phyloP scores from a whole-genome alignment of 176 grass and related monocot genomes.

The Tillandsia fasciculata region DNA sequence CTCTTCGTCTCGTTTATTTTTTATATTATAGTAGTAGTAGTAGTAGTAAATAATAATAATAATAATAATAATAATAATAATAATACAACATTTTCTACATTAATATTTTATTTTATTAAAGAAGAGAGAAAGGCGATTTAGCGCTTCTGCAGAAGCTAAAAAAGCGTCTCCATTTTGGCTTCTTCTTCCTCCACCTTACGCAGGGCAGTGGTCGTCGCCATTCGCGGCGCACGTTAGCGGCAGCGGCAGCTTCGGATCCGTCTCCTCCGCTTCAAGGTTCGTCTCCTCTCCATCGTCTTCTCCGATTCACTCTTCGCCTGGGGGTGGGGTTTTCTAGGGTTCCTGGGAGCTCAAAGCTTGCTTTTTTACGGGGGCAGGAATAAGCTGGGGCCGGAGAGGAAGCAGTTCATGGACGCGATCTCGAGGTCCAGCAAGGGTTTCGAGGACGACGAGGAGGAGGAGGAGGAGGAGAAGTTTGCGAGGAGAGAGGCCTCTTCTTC shows the following conservation, averaged over 20 bases:
- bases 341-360: not conserved
- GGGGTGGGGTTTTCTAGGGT: not conserved
- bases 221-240: slow-evolving; percentile 47
- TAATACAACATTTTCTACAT: too few species aligned
- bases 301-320: not conserved
- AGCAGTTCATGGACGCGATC: slow-evolving; percentile 57
- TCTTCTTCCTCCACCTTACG: slow-evolving; percentile 13
- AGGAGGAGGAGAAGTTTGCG: slow-evolving; percentile 51
- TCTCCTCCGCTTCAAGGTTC: slow-evolving; percentile 24
- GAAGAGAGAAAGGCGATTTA: too few species aligned
- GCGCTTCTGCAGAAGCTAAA: not conserved
- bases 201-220: slow-evolving; percentile 46
- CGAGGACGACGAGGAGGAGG: slow-evolving; percentile 65
- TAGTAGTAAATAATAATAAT: too few species aligned
- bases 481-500: slow-evolving; percentile 77
- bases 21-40: too few species aligned
- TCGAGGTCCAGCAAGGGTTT: slow-evolving; percentile 91
- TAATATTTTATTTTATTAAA: too few species aligned
- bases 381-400: slow-evolving; percentile 26
- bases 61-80: too few species aligned
- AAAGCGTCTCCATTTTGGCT: slow-evolving; percentile 1
- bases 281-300: not conserved
- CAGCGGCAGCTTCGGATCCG: slow-evolving; percentile 26
- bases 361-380: slow-evolving; percentile 4
- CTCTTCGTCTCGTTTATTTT: not conserved